Evolutionary conservation across 805 yeast genomes (phyloP).

Genomic region (Lipomyces spencermartinsiae): DNA sequence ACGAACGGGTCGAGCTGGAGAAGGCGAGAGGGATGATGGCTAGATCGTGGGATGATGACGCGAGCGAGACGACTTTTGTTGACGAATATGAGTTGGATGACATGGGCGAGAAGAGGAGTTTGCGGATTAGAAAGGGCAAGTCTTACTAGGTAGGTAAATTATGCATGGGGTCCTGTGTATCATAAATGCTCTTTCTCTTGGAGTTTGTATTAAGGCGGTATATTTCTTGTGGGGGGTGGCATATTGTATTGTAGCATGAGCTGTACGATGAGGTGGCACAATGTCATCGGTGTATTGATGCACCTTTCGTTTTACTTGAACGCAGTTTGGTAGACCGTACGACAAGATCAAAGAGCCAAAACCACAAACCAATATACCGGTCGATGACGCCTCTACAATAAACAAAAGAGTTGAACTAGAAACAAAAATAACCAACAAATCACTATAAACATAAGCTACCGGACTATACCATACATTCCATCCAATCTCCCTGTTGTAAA

Average conservation of each 20-base stretch:
- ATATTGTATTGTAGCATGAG: not conserved
- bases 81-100: conserved; percentile 2
- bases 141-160: not conserved
- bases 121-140: not conserved
- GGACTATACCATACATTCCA: not conserved
- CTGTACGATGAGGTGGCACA: not conserved
- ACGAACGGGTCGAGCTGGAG: not conserved
- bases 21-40: not conserved
- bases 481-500: too few species aligned
- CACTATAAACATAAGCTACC: not conserved
- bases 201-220: not conserved
- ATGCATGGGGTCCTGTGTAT: not conserved
- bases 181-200: not conserved
- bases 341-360: not conserved
- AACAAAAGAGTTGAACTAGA: not conserved
- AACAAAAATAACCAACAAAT: too few species aligned
- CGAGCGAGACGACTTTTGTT: not conserved
- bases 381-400: not conserved
- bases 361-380: not conserved
- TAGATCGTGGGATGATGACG: not conserved
- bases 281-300: not conserved
- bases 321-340: not conserved
- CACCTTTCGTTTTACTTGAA: not conserved
- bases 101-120: not conserved
- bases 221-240: not conserved